A percentile compares a stretch with the other conserved stretches of the same genome.
Evolutionary conservation across 139 green algal species (phyloP).

Genomic region (Pycnococcus provasolii): DNA sequence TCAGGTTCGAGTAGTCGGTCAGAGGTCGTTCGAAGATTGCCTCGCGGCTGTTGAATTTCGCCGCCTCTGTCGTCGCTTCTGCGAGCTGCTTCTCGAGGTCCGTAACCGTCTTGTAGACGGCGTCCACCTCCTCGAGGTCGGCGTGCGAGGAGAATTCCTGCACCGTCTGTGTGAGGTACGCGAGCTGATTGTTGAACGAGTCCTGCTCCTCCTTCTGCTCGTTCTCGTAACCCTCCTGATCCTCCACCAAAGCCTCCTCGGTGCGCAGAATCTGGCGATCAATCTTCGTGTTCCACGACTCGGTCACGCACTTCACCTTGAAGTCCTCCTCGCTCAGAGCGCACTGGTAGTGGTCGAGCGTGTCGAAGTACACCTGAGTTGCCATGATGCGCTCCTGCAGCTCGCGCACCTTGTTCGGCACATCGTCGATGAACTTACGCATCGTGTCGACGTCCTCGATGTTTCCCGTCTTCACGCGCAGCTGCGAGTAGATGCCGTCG

Average conservation of each 20-base stretch:
- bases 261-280: constrained; percentile 1
- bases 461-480: constrained; percentile 42
- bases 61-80: constrained; percentile 34
- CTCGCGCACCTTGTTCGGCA: constrained; percentile 47
- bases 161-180: constrained; percentile 6
- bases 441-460: constrained; percentile 62
- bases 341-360: constrained; percentile 34
- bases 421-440: constrained; percentile 48
- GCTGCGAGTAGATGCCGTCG: constrained; percentile 45
- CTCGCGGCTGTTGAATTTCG: constrained; percentile 52
- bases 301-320: neutral
- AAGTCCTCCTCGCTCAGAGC: constrained; percentile 24
- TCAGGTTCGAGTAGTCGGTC: constrained; percentile 53
- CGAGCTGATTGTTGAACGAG: constrained; percentile 38
- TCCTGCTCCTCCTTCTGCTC: constrained; percentile 56
- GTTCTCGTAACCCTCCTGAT: constrained; percentile 40
- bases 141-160: neutral
- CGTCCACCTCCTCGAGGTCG: constrained; percentile 6
- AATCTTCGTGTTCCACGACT: constrained; percentile 8
- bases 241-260: constrained; percentile 6
- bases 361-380: constrained; percentile 53
- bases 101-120: neutral
- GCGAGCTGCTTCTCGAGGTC: constrained; percentile 40
- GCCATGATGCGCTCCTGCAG: constrained; percentile 44
- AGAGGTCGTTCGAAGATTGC: constrained; percentile 42